Evolutionary conservation across 345 rosid genomes (phyloP).

Genomic region (Erodium maritimum): DNA sequence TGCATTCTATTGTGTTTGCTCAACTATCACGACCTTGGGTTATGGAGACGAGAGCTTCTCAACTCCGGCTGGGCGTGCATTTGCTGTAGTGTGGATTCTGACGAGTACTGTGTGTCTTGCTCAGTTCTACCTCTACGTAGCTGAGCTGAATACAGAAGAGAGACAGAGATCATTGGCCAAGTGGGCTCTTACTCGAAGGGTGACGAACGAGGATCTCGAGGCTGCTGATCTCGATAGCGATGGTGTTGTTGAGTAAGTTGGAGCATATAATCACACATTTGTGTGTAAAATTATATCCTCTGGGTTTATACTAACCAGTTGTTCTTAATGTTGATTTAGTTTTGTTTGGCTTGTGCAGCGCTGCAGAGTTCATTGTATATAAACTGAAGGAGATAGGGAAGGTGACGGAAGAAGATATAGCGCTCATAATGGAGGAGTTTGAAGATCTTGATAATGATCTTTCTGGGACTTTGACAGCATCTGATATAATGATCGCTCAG

Average conservation of each 20-base stretch:
- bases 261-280: no score
- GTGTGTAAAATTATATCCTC: not conserved
- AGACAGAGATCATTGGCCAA: constrained; percentile 46
- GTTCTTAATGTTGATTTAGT: not conserved
- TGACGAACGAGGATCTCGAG: constrained; percentile 57
- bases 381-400: constrained; percentile 90
- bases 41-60: constrained; percentile 76
- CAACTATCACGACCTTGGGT: constrained; percentile 76
- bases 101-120: constrained; percentile 50
- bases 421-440: constrained; percentile 49
- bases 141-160: constrained; percentile 51
- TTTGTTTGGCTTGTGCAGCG: constrained; percentile 22
- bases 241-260: constrained; percentile 59
- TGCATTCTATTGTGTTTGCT: constrained; percentile 73
- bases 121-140: constrained; percentile 52
- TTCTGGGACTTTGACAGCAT: constrained; percentile 31
- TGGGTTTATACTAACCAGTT: not conserved
- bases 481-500: constrained; percentile 32
- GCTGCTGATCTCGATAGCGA: constrained; percentile 76
- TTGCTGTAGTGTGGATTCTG: constrained; percentile 65
- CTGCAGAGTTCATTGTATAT: constrained; percentile 54
- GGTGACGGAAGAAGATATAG: constrained; percentile 59
- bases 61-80: constrained; percentile 41
- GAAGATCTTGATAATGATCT: constrained; percentile 61
- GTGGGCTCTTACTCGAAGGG: constrained; percentile 59